Evolutionary conservation across 140 eudicot genomes (phyloP), one percentile per base, ranked within the genome.

Genomic region (Cichorium intybus): DNA sequence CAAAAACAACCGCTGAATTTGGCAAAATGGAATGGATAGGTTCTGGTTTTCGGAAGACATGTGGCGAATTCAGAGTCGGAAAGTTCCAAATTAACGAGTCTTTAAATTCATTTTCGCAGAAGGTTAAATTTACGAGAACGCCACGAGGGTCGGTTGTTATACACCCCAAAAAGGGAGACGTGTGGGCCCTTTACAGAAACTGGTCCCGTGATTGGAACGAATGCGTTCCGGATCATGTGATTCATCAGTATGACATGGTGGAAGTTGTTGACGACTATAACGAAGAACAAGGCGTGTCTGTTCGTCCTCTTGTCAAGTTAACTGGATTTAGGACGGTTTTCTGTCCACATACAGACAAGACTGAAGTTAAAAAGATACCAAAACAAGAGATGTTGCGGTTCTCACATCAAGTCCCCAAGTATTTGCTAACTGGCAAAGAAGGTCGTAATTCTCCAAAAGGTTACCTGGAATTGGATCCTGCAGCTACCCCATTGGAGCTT

Each of bases 161-260:
- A 50, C 33, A 63, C 27, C 99, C 99, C 0, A 72, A 50, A 52
- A 85, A 84, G 64, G 99, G 94, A 55, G 90, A 93, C 27, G 91
- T 85, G 60, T 93, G 99, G 99, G 99, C 99, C 20, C 82, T 88
- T 20, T 93, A 88, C 75, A 81, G 85, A 55, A 83, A 93, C 48
- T 93, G 99, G 99, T 81, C 95, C 5, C 34, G 75, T 28, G 83
- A 88, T 56, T 93, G 99, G 99, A 75, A 84, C 22, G 83, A 79
- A 64, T 56, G 37, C 31, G 69, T 86, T 72, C 82, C 95, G 17
- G 91, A 84, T 24, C 95, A 86, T 26, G 84, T 81, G 12, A 72
- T 81, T 60, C 97, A 93, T 78, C 81, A 80, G 60, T 93, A 93
- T 60, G 97, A 88, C 68, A 88, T 93, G 99, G 95, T 88, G 53